Evolutionary conservation across 1,139 yeast genomes (phyloP), one percentile per base, ranked within the genome.

Genomic region (Kodamaea fungicola): DNA sequence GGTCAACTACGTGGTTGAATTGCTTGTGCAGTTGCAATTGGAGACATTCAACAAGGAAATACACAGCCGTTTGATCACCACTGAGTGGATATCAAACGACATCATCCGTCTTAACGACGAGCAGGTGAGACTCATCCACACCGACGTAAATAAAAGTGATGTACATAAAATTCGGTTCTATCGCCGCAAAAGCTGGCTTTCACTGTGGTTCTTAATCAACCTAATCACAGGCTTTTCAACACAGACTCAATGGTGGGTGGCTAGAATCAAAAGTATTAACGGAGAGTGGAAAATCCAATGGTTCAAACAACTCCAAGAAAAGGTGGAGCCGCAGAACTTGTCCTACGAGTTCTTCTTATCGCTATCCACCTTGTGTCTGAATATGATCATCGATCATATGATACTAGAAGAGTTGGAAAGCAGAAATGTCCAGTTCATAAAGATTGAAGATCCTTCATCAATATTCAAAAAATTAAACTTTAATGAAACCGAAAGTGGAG

Each of bases 111-210:
- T 83, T 30, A 62, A 63, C 36, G 74, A 69, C 12, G 75, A 70
- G 45, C 52, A 57, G 8, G 39, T 39, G 9, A 64, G 65, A 36
- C 48, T 69, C 25, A 32, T 40, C n/a, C 23, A 23, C 22, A 16
- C 8, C 22, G 42, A 43, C 27, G 33, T 34, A 21, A 38, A 42
- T 24, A 38, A 65, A 59, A 38, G 50, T 78, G 21, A 16, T 21
- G 8, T 22, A 22, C 9, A 27, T 27, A 23, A 22, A 13, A 8
- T 24, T 19, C n/a, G 78, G 71, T 71, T 78, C 39, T 83, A 76
- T 52, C 68, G 85, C 16, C 65, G 84, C 36, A 75, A 74, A 37
- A 80, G 75, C 42, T 83, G 90, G 90, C 88, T 89, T 1, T 62
- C 78, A 2, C 76, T 80, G 39, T 83, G 90, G 90, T 80, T 80